Evolutionary conservation across 2,329 filamentous ascomycete species (phyloP).

Genomic region (Aspergillus tamarii): DNA sequence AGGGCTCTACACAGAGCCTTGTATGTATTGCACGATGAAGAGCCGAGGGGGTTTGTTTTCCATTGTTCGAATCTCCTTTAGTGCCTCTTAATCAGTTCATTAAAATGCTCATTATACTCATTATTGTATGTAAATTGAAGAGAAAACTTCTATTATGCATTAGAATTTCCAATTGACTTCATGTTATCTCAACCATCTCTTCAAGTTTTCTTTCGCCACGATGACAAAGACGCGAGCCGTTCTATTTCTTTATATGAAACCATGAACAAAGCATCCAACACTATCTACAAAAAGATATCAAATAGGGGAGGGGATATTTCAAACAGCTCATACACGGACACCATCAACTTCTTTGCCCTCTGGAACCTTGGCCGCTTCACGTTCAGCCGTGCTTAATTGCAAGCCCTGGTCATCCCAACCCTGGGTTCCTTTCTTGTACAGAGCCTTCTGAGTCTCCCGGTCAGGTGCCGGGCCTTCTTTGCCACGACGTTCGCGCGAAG

Average conservation of each 20-base stretch:
- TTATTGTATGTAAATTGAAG: background rate
- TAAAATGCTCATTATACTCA: background rate
- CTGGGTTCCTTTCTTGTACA: conserved; percentile 44
- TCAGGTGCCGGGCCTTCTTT: conserved; percentile 37
- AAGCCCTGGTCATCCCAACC: conserved; percentile 49
- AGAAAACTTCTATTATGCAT: background rate
- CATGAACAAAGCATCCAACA: background rate
- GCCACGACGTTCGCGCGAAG: conserved; percentile 46
- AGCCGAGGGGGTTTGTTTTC: background rate
- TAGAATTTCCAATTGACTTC: no score
- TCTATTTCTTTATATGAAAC: conserved; percentile 1
- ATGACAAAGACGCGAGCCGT: background rate
- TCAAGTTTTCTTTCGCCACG: background rate
- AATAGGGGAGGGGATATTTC: background rate
- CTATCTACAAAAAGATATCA: conserved; percentile 4
- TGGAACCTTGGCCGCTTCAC: conserved; percentile 37
- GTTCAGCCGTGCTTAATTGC: conserved; percentile 41
- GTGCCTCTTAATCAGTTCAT: background rate
- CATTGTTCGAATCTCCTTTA: background rate
- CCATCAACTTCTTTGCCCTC: conserved; percentile 38
- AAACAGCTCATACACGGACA: conserved; percentile 22
- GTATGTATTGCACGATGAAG: background rate
- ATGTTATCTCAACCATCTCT: background rate
- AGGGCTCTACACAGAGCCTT: background rate
- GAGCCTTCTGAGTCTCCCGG: conserved; percentile 41